These are phyloP conservation scores for Clavulina sp. DNA, from an alignment of 768 basidiomycete species.

Conservation along the genomic window DNA sequence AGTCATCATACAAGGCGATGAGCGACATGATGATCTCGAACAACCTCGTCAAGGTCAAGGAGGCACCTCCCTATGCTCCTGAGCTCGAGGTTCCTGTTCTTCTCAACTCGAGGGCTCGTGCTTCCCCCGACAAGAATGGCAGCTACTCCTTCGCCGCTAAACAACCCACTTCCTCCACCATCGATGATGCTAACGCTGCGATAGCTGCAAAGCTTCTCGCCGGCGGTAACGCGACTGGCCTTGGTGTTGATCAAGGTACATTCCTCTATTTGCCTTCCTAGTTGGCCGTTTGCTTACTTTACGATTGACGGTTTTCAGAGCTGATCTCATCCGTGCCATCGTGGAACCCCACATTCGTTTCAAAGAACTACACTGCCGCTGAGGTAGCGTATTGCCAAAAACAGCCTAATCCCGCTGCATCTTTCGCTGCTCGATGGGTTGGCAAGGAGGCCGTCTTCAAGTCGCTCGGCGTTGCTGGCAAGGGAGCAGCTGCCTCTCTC, in stretches of 20 bases:
- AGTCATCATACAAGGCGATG: conserved; percentile 75
- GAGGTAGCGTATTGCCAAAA: conserved; percentile 73
- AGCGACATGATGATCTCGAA: conserved; percentile 92
- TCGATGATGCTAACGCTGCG: conserved; percentile 51
- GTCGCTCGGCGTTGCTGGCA: conserved; percentile 72
- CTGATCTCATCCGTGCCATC: conserved; percentile 86
- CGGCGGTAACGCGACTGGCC: conserved; percentile 39
- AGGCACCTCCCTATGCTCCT: conserved; percentile 67
- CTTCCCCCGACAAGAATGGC: conserved; percentile 68
- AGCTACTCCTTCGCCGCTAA: conserved; percentile 65
- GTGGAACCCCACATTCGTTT: conserved; percentile 68
- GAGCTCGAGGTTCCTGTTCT: conserved; percentile 79
- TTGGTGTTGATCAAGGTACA: conserved; percentile 80
- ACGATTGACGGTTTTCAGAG: conserved; percentile 32
- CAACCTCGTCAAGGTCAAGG: conserved; percentile 87
- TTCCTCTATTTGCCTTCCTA: background rate
- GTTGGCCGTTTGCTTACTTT: background rate
- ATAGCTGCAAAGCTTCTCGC: conserved; percentile 37
- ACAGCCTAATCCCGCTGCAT: conserved; percentile 77
- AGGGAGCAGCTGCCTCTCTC: conserved; percentile 89
- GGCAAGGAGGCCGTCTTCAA: conserved; percentile 98
- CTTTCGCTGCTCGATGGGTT: conserved; percentile 92
- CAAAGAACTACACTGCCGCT: conserved; percentile 81
- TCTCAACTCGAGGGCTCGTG: conserved; percentile 85
- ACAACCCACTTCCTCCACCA: conserved; percentile 30